Evolutionary conservation across 805 yeast species (phyloP), one percentile per base, ranked within the genome.

Genomic region (Myxozyma geophila): DNA sequence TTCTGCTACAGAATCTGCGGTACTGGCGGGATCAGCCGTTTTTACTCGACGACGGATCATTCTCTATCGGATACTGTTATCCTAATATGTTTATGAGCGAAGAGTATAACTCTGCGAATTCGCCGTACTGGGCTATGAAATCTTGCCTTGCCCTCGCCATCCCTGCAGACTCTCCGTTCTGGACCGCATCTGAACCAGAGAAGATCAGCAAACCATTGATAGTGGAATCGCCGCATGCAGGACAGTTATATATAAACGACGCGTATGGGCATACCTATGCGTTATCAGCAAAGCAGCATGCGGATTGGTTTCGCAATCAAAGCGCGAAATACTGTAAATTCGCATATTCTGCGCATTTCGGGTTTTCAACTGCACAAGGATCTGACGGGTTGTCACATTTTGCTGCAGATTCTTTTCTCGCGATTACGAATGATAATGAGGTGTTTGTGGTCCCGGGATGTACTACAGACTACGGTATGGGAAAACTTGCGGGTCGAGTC

Each of bases 61-160:
- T 71, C 28, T 56, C 71, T 2, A 59, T 71, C 8, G 73, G 73
- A 2, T 70, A 68, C 56, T 56, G 64, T 19, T 71, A 71, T 47
- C 73, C 73, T 9, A 71, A 71, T 54, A 59, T 60, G 6, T 59
- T 69, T 54, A 67, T 71, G 69, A 63, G 70, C 9, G 73, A 71
- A 54, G 56, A 62, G 13, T 70, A 70, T 54, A 71, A 70, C 60
- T 70, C 72, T 1, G 51, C 71, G 5, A 60, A 61, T 52, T 71
- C 73, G 19, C 73, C 73, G 9, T 71, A 71, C 50, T 71, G 73
- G 73, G 68, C 71, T 7, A 37, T 71, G 62, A 71, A 71, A 58
- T 48, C 56, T 19, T 62, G 70, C 37, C 46, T 69, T 19, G 64
- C 67, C 4, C 62, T 70, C 43, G 70, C 72, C 2, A 46, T 70